Base-by-base conservation (phyloP, 176 grass and related monocot species). In the Oryza nivara region DNA sequence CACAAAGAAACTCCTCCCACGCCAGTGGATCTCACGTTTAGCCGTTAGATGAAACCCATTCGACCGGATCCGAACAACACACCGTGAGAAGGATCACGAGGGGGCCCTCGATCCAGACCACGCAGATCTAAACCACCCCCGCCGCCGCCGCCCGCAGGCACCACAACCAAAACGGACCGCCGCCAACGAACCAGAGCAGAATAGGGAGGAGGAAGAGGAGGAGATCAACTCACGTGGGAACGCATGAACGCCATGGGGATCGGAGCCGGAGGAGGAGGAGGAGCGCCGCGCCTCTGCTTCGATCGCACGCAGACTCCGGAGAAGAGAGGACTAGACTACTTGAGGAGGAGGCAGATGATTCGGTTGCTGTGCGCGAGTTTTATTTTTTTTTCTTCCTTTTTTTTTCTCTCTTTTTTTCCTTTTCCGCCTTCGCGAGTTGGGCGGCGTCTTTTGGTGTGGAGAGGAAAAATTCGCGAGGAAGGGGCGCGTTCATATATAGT, bases 171-270 rank as follows among this genome's bases (percentile, higher is more conserved):
- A 16, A 3, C 15, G 3, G 9, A 41, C 73, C 16, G 51, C 60
- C 68, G 9, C 28, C 28, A 13, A 1, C 2, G 4, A 14, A 44
- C 26, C 1, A 7, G 26, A 67, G 68, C 34, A 35, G 47, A 73
- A 47, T 25, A 67, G 35, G 20, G 34, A 1, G 19, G 16, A 7
- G 30, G 30, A 32, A 32, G 43, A 2, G 6, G 8, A 34, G 41
- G 40, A 41, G 40, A 41, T 41, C 17, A 6, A 91, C 89, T 87
- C 89, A 91, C 89, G 65, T 65, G 85, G 65, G 80, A 80, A 70
- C 89, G 85, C 80, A 87, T 76, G 85, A 91, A 91, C 12, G 89
- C 89, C 89, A 91, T 91, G 30, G 76, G 76, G 77, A 65, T 67
- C 58, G 80, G 82, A 7, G 22, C 32, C 5, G 26, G 41, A 43